phyloP scores from a whole-genome alignment of 495 filamentous ascomycete species.

The Neurospora sp. region DNA sequence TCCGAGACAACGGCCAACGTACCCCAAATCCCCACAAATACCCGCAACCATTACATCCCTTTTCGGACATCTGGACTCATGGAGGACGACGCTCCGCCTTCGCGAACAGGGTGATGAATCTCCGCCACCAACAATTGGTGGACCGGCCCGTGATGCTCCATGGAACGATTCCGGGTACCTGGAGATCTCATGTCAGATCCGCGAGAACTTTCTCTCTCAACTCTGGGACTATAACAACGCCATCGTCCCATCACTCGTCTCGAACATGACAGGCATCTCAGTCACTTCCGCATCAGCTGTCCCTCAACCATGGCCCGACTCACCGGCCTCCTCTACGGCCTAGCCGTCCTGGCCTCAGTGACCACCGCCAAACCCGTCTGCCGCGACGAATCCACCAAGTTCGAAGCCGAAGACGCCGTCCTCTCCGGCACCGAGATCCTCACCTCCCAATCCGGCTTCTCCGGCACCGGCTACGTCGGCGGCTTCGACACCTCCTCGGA shows the following conservation, averaged over 20 bases:
- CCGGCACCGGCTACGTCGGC: constrained; percentile 34
- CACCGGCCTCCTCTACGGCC: not conserved
- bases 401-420: constrained; percentile 31
- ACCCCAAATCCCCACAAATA: no score
- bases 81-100: not conserved
- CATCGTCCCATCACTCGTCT: not conserved
- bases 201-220: not conserved
- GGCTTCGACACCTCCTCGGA: constrained; percentile 30
- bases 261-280: not conserved
- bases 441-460: constrained; percentile 22
- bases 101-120: not conserved
- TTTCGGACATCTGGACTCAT: not conserved
- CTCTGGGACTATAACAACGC: not conserved
- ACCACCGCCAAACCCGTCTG: not conserved
- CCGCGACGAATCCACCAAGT: constrained; percentile 8
- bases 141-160: not conserved
- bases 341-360: not conserved
- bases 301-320: not conserved
- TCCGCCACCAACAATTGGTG: not conserved
- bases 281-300: not conserved
- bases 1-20: not conserved
- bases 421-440: constrained; percentile 27
- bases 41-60: not conserved
- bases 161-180: not conserved
- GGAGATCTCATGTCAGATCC: not conserved